Base-by-base conservation (phyloP, 176 grass and related monocot species). In the Lolium multiflorum region DNA sequence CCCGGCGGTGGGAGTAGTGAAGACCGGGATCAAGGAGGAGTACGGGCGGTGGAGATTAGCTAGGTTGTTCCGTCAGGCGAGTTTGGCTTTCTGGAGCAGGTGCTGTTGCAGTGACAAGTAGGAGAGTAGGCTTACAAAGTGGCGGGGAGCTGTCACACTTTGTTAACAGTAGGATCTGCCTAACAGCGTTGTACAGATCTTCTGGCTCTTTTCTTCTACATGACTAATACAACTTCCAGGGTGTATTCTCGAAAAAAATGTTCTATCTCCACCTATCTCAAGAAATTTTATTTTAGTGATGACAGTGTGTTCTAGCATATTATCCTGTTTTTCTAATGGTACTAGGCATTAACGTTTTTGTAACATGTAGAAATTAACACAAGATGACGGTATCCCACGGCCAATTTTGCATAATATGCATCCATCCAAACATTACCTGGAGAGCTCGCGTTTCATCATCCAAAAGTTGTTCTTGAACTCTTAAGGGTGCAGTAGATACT, bases 381-480 rank as follows among this genome's bases (percentile, higher is more conserved):
- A 75, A 51, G 16, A 75, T 51, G 28, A 75, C 9, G 22, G 72
- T 28, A 7, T 10, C 72, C 6, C 22, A 75, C 14, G 3, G 72
- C 72, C 24, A 75, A 75, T 51, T 51, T 51, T 51, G 14, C 72
- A 6, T 28, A 51, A 22, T 75, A 25, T 10, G 17, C 21, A 91
- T 70, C 11, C 51, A 69, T 54, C 41, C 10, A 76, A 44, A 81
- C 68, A 68, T 26, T 88, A 96, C 96, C 90, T 98, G 92, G 57
- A 99, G 90, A 77, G 76, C 81, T 83, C 46, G 80, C 84, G 97
- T 99, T 84, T 96, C 97, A 82, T 99, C 90, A 78, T 99, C 94
- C 59, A 99, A 70, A 73, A 99, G 85, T 85, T 96, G 97, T 69
- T 96, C 87, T 88, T 96, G 94, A 55, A 99, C 87, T 90, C 88